Base-by-base conservation (phyloP, 768 basidiomycete species). In the Boletus fagicola region DNA sequence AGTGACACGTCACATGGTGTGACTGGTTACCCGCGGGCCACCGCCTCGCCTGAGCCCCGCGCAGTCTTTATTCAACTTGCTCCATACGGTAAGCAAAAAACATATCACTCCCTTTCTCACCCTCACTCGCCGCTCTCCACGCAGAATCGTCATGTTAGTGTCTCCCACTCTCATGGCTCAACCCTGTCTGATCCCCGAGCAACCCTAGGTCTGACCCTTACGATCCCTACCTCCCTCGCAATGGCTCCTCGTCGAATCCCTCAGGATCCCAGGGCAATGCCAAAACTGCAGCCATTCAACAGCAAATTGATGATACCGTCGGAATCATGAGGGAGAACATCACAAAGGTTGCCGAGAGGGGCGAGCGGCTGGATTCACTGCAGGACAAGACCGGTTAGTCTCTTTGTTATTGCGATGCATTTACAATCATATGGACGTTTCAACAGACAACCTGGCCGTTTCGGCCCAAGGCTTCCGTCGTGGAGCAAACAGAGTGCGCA, bases 241-340 rank as follows among this genome's bases (percentile, higher is more conserved):
- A 83, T 72, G 88, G 90, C 73, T 77, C 83, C 56, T 81, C 85
- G 49, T 78, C 87, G 13, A 75, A 80, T 63, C 68, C 77, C 33
- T 80, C 79, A 45, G 73, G 82, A 35, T 75, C 70, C 31, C 71
- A 76, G 60, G 74, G 78, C 60, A 92, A 86, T 69, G 69, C 87
- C 49, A 93, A 96, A 83, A 98, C 95, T 0, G 91, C 92, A 3
- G 92, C 90, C 56, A 96, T 98, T 65, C 96, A 98, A 73, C 82
- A 82, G n/a, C 94, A 98, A 76, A 98, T 98, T 65, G 93, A 98
- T 72, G 90, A 92, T 71, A 98, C 97, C 46, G 94, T 98, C 51
- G 90, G 87, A 52, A 94, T 98, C 68, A 99, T 99, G 97, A 83
- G 92, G 71, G 93, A 97, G 64, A 99, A 99, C 75, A 98, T 99